phyloP scores from a whole-genome alignment of 371 early-diverging fungal species.

The Cokeromyces recurvatus region DNA sequence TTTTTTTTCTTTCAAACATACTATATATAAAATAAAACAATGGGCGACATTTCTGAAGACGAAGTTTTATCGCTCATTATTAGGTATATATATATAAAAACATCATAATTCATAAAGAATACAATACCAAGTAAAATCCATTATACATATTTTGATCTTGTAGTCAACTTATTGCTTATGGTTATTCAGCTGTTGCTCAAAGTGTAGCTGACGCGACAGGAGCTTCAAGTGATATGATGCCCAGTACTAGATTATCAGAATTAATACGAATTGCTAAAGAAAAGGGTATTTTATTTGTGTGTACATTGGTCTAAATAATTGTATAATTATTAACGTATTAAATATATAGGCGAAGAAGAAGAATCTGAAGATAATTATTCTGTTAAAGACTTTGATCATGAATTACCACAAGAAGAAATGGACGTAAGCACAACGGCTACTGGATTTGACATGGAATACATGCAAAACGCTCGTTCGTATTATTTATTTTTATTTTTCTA shows the following conservation, averaged over 20 bases:
- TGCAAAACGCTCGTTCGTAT: slow-evolving; percentile 27
- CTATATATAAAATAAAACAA: too few relatives aligned
- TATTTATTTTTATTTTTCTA: not conserved
- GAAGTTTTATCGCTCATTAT: slow-evolving; percentile 57
- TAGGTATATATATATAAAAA: slow-evolving; percentile 37
- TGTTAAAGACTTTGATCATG: slow-evolving; percentile 23
- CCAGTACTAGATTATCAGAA: slow-evolving; percentile 50
- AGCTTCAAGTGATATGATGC: slow-evolving; percentile 41
- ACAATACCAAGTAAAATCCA: not conserved
- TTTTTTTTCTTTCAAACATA: too few relatives aligned
- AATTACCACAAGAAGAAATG: slow-evolving; percentile 13
- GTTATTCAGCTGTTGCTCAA: slow-evolving; percentile 57
- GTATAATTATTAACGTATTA: not conserved
- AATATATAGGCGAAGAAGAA: slow-evolving; percentile 15
- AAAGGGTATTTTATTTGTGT: slow-evolving; percentile 37
- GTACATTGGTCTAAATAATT: not conserved
- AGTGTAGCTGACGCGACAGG: slow-evolving; percentile 59
- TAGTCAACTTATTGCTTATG: slow-evolving; percentile 64
- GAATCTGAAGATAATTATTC: slow-evolving; percentile 37
- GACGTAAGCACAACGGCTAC: slow-evolving; percentile 5
- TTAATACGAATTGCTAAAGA: slow-evolving; percentile 47
- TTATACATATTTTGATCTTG: too few relatives aligned
- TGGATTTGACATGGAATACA: slow-evolving; percentile 29
- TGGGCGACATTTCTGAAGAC: too few relatives aligned
- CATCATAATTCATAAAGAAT: not conserved